Evolutionary conservation across 352 stramenopile genomes (phyloP).

Genomic region (Phytopythium boreale): DNA sequence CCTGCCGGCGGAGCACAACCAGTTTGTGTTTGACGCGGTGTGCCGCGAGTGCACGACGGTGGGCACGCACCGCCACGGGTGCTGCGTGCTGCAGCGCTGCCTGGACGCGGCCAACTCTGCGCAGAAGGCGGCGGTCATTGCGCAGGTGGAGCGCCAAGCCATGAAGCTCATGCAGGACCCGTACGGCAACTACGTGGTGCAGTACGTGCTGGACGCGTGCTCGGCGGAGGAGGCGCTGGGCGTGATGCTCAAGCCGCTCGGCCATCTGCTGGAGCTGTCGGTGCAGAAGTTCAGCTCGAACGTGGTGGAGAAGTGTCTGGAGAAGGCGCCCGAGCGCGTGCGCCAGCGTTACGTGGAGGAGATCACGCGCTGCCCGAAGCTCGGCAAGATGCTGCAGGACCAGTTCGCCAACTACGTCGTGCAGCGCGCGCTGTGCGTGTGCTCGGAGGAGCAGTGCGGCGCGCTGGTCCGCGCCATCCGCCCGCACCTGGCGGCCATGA

Average conservation of each 20-base stretch:
- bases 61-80: conserved; percentile 96
- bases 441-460: conserved; percentile 92
- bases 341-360: conserved; percentile 76
- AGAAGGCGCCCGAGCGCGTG: conserved; percentile 86
- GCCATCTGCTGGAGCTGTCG: conserved; percentile 94
- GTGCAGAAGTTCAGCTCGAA: conserved; percentile 99
- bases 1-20: conserved; percentile 92
- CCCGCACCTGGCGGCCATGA: conserved; percentile 93
- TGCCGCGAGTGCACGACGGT: conserved; percentile 94
- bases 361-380: conserved; percentile 73
- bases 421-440: conserved; percentile 94
- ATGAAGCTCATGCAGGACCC: conserved; percentile 95
- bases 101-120: conserved; percentile 90
- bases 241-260: conserved; percentile 82
- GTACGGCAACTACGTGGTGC: conserved; percentile 92
- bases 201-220: conserved; percentile 90
- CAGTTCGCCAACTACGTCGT: conserved; percentile 99
- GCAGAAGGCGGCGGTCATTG: conserved; percentile 89
- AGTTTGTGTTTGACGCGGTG: conserved; percentile 98
- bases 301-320: conserved; percentile 98
- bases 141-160: conserved; percentile 94
- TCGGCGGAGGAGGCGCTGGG: conserved; percentile 74
- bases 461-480: conserved; percentile 94
- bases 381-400: conserved; percentile 95
- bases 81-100: conserved; percentile 97